A percentile compares a stretch with the other conserved stretches of the same genome.
These are phyloP conservation scores for Diaporthe sp. DNA, from an alignment of 2,329 filamentous ascomycete species.

Conservation along the genomic window DNA sequence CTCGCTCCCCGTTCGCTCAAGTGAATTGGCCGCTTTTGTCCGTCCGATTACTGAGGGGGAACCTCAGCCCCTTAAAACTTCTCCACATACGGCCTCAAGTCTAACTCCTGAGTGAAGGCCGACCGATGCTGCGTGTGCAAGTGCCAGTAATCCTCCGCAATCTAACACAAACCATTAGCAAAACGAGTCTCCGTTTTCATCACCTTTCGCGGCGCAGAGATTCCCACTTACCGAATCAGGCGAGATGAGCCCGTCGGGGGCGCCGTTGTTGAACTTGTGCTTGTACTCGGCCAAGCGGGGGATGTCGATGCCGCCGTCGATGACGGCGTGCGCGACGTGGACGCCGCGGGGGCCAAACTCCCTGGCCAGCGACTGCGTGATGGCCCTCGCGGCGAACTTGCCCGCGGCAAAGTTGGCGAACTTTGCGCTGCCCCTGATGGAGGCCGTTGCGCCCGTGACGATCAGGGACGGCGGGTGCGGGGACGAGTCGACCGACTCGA, in stretches of 20 bases:
- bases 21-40: not conserved
- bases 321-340: conserved; percentile 85
- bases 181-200: not conserved
- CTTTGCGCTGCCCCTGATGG: conserved; percentile 77
- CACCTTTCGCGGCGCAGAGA: not conserved
- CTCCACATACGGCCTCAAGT: conserved; percentile 84
- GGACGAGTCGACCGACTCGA: conserved; percentile 68
- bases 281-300: conserved; percentile 72
- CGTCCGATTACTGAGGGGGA: not conserved
- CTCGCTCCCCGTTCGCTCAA: not conserved
- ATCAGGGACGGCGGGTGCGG: conserved; percentile 82
- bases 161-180: conserved; percentile 60
- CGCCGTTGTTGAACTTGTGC: conserved; percentile 56
- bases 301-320: conserved; percentile 89
- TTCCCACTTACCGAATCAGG: conserved; percentile 76
- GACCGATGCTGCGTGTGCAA: conserved; percentile 85
- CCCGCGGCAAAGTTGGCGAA: conserved; percentile 81
- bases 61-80: conserved; percentile 72
- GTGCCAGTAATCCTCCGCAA: conserved; percentile 89
- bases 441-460: conserved; percentile 89
- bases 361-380: conserved; percentile 81
- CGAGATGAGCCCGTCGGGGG: conserved; percentile 74
- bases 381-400: conserved; percentile 83
- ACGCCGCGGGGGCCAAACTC: conserved; percentile 89
- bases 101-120: conserved; percentile 85